Conservation (phyloP, 306 rosid species). For the Rosa chinensis region DNA sequence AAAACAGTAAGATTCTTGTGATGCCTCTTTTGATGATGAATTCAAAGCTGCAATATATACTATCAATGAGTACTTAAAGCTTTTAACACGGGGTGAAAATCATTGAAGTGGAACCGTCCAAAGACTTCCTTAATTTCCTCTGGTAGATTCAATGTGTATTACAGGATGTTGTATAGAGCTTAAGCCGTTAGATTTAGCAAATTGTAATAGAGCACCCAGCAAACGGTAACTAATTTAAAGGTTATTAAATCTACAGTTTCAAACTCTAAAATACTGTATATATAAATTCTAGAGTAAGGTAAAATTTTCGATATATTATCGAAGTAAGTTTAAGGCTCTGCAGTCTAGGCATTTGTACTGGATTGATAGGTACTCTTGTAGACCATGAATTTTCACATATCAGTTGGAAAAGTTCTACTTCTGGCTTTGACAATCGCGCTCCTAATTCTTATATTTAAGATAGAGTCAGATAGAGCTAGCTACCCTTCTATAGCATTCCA, state of each 20-base stretch:
- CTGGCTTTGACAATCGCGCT: neutral
- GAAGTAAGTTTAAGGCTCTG: neutral
- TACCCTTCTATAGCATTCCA: neutral
- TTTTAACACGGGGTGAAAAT: neutral
- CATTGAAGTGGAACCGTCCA: neutral
- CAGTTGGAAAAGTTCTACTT: neutral
- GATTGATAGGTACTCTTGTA: neutral
- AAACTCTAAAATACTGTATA: no score
- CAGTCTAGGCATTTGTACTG: neutral
- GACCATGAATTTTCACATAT: neutral
- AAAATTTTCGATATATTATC: neutral
- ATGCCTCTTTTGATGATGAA: neutral
- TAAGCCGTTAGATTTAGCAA: neutral
- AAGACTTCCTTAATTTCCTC: no score
- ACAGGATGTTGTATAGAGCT: neutral
- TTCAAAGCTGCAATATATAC: neutral
- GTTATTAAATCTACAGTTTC: no score
- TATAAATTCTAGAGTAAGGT: no score
- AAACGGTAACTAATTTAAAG: no score
- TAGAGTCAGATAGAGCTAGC: neutral
- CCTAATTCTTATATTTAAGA: neutral
- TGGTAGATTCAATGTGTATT: neutral
- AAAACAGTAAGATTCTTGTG: neutral
- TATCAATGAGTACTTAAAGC: neutral
- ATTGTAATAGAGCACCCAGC: no score